A percentile compares a stretch with the other conserved stretches of the same genome.
Evolutionary conservation across 2,329 filamentous ascomycete genomes (phyloP).

Genomic region (Cytospora chrysosperma): DNA sequence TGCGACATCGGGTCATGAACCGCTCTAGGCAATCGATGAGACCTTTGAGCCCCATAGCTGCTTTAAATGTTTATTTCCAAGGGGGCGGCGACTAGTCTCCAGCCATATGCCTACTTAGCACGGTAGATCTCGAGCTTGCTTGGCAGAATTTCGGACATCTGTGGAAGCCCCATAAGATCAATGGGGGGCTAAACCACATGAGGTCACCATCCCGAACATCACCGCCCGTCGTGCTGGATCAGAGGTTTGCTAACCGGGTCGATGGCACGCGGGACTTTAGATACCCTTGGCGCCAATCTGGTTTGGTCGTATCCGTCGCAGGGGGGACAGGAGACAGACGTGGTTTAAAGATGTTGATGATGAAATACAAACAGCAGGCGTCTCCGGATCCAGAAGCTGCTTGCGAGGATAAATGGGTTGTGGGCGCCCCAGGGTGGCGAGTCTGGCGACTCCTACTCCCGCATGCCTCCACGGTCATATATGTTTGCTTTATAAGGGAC

Average conservation of each 20-base stretch:
- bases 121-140: not conserved
- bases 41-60: no score
- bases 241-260: not conserved
- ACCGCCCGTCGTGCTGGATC: not conserved
- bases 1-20: no score
- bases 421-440: no score
- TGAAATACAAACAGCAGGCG: not conserved
- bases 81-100: not conserved
- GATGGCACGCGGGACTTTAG: not conserved
- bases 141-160: not conserved
- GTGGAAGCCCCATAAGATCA: not conserved
- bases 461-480: not conserved
- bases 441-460: not conserved
- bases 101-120: not conserved
- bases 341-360: not conserved
- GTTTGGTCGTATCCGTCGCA: not conserved
- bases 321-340: not conserved
- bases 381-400: not conserved
- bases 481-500: not conserved
- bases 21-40: not conserved
- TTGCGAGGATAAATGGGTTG: not conserved
- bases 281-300: not conserved
- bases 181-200: not conserved
- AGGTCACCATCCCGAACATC: not conserved
- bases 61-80: no score